Percentiles rank a stretch among this genome's conserved stretches.
phyloP scores from a whole-genome alignment of 2,329 filamentous ascomycete genomes.

The Ascosphaera aggregata region DNA sequence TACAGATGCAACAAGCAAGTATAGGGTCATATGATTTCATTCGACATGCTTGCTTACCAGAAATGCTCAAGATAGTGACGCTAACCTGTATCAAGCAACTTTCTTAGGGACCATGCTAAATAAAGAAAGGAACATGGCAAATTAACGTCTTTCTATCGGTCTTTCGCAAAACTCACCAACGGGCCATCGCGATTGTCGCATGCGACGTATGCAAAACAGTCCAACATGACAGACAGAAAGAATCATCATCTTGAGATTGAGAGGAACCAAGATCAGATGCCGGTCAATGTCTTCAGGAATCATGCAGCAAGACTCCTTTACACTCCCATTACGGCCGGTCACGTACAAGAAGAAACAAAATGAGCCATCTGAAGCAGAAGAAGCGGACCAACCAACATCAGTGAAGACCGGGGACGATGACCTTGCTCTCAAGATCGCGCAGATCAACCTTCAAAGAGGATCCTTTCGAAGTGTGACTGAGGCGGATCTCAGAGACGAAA shows the following conservation, averaged over 20 bases:
- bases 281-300: background rate
- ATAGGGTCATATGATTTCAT: no score
- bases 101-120: no score
- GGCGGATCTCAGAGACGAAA: constrained; percentile 44
- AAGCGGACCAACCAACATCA: background rate
- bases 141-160: no score
- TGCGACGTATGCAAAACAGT: no score
- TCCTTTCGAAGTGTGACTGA: constrained; percentile 66
- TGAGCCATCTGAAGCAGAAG: background rate
- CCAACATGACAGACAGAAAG: background rate
- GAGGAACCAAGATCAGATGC: no score
- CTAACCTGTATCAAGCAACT: no score
- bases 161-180: no score
- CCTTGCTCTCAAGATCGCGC: constrained; percentile 52
- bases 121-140: no score
- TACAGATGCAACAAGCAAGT: no score
- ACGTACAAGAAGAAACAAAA: background rate
- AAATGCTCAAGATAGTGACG: no score
- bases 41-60: no score
- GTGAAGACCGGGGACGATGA: constrained; percentile 19
- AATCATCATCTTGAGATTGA: background rate
- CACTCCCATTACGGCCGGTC: background rate
- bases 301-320: background rate
- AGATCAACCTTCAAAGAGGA: constrained; percentile 55
- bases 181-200: no score